Evolutionary conservation across 2,329 filamentous ascomycete genomes (phyloP).

Genomic region (Acrocalymma vagum): DNA sequence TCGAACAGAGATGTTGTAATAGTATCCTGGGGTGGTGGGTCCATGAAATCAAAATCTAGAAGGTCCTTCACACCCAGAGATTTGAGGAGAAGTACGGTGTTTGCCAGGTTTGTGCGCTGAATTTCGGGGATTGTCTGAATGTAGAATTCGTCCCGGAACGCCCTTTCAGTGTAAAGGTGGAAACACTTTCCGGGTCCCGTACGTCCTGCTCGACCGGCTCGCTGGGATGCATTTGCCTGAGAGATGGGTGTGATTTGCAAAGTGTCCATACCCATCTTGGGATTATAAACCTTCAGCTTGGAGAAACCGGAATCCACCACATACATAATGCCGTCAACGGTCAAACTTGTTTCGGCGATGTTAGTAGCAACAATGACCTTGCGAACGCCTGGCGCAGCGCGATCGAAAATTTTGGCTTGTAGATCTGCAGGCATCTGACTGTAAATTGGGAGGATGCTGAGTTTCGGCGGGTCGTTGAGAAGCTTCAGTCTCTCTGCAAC

Average conservation of each 20-base stretch:
- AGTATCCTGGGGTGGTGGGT: slow-evolving; percentile 95
- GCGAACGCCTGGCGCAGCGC: slow-evolving; percentile 85
- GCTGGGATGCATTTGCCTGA: slow-evolving; percentile 92
- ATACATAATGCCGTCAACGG: slow-evolving; percentile 99
- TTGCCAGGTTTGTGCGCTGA: slow-evolving; percentile 93
- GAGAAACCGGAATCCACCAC: slow-evolving; percentile 96
- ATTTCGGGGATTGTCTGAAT: slow-evolving; percentile 98
- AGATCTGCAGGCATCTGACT: slow-evolving; percentile 99
- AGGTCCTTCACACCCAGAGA: slow-evolving; percentile 93
- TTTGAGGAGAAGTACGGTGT: slow-evolving; percentile 93
- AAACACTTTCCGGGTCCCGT: slow-evolving; percentile 97
- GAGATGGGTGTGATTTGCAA: slow-evolving; percentile 97
- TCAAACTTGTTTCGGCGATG: slow-evolving; percentile 97
- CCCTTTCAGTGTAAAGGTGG: slow-evolving; percentile 91
- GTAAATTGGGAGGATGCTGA: slow-evolving; percentile 96
- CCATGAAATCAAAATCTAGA: slow-evolving; percentile 98
- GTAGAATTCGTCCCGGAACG: slow-evolving; percentile 95
- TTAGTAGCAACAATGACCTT: slow-evolving; percentile 99
- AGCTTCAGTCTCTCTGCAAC: slow-evolving; percentile 86
- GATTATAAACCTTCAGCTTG: slow-evolving; percentile 98
- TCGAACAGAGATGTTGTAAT: slow-evolving; percentile 98
- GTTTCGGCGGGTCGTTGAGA: slow-evolving; percentile 91
- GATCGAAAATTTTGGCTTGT: slow-evolving; percentile 97
- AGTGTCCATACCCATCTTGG: slow-evolving; percentile 99
- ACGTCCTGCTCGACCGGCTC: slow-evolving; percentile 90